Evolutionary conservation across 805 yeast species (phyloP), one percentile per base, ranked within the genome.

Genomic region (Wickerhamiella kurtzmanii): DNA sequence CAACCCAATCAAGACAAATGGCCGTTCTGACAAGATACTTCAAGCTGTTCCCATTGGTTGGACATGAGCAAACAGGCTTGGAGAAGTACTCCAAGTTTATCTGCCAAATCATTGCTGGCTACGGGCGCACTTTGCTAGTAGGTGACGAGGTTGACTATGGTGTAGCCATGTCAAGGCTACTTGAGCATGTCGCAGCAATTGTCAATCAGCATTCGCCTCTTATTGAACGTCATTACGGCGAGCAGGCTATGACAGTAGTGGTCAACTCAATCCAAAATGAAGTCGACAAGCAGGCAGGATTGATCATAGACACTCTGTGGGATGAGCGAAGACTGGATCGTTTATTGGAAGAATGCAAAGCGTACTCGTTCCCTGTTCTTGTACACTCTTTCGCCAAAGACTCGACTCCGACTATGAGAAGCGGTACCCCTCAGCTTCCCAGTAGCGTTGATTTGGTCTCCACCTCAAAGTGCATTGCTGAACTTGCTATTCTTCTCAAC

Each of bases 241-340:
- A 66, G 2, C 61, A 60, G 4, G 59, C 64, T 20, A 78, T 88
- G 70, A 65, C 72, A 2, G 17, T 13, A 3, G 87, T 89, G 8
- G 71, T 88, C 54, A 76, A 74, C 17, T 75, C 75, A 44, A 80
- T 92, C 28, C 95, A 89, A 63, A 69, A 75, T 44, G 98, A 92
- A 59, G 80, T 92, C 25, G 98, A 92, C 59, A 71, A 88, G n/a
- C 98, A 92, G 59, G 80, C 89, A 21, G 94, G 94, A 0, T 68
- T 92, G 40, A 82, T 92, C 3, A 70, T 83, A 46, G 97, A 89
- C 61, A 83, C 92, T 0, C 85, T 84, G 57, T 75, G 79, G 66
- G 96, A 88, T 55, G 72, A 76, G 22, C 73, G 84, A 52, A 69
- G 79, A 22, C 57, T 87, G 3, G 78, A 72, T 22, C 70, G 74